Evolutionary conservation across 495 filamentous ascomycete species (phyloP), one percentile per base, ranked within the genome.

Genomic region (Glonium stellatum): DNA sequence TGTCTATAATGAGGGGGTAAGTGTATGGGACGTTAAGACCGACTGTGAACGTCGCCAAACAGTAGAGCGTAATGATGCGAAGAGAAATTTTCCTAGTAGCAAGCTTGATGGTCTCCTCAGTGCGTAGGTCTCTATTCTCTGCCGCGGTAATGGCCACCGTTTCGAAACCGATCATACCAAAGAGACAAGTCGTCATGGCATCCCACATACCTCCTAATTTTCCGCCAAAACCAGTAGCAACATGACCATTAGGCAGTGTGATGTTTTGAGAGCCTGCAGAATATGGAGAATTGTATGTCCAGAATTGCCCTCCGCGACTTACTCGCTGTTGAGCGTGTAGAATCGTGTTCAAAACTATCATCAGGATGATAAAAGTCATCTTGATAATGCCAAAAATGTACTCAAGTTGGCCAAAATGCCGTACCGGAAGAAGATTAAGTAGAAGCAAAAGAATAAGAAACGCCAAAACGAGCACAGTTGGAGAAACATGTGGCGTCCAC

Each of bases 131-230:
- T 5, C 27, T 27, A 34, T 60, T 60, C 23, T 60, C 58, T 18
- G 58, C 49, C n/a, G 49, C 58, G 13, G 58, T 54, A 31, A 60
- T 60, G 21, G 58, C 58, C 9, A 60, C 41, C 12, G 39, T 46
- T 22, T 60, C 58, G 58, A 60, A 60, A 15, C 58, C 58, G 25
- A 60, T 54, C 48, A 60, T 54, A 15, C 49, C 27, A 21, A 60
- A 60, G 13, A 60, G 23, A 31, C 54, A 35, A 15, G 34, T 37
- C 10, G 31, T 56, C 58, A 60, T 60, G 3, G 41, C 58, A 11
- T 34, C 27, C 58, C 58, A 60, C 35, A 55, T 54, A 1, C 49
- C 58, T 35, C 23, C 50, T 11, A 60, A 42, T 21, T 31, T 54
- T 8, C 58, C 58, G 5, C 25, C 15, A 25, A 35, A 35, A 13